Conservation (phyloP, 2,329 filamentous ascomycete genomes). For the Fusarium nelsonii region DNA sequence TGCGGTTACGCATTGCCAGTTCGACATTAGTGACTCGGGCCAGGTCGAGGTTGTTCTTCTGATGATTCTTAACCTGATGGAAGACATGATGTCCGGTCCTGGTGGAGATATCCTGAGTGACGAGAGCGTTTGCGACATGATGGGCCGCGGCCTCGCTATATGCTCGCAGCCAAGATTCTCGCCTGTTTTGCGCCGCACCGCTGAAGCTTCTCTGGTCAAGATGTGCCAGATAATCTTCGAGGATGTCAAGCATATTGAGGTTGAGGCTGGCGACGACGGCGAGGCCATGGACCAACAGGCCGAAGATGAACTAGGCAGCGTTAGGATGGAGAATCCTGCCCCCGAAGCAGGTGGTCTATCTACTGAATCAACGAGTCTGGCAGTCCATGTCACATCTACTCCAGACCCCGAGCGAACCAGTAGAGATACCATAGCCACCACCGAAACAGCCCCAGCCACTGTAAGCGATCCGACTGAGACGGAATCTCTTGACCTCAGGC, state of each 20-base stretch:
- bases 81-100: constrained; percentile 95
- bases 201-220: constrained; percentile 96
- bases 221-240: constrained; percentile 99
- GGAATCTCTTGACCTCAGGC: constrained; percentile 74
- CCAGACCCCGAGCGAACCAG: constrained; percentile 52
- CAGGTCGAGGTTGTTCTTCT: constrained; percentile 96
- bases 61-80: constrained; percentile 96
- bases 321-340: constrained; percentile 77
- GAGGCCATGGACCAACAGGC: constrained; percentile 75
- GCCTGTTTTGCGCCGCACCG: constrained; percentile 88
- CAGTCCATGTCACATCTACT: constrained; percentile 29
- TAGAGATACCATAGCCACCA: constrained; percentile 66
- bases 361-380: constrained; percentile 35
- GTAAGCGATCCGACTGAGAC: constrained; percentile 54
- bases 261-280: constrained; percentile 76
- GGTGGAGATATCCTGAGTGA: constrained; percentile 95
- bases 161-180: constrained; percentile 95
- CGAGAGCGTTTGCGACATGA: constrained; percentile 99
- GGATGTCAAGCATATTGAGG: constrained; percentile 84
- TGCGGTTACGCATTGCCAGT: constrained; percentile 96
- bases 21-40: constrained; percentile 94
- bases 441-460: constrained; percentile 48
- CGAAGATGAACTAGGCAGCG: constrained; percentile 76
- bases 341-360: constrained; percentile 40
- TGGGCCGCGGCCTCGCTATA: constrained; percentile 97